Evolutionary conservation across 768 basidiomycete genomes (phyloP).

Genomic region (Lentinus brumalis): DNA sequence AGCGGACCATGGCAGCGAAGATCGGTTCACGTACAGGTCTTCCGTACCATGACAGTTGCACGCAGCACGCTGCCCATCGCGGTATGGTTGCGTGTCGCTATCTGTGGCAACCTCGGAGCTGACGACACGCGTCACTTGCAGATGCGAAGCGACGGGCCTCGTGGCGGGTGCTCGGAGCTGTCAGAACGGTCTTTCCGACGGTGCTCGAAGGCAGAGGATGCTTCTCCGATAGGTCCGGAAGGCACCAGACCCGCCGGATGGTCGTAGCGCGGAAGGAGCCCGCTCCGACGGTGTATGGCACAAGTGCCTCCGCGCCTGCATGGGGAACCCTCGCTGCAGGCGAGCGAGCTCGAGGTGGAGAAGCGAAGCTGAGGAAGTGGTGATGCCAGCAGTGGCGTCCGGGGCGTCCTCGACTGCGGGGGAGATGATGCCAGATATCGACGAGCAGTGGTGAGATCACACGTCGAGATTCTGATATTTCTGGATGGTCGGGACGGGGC

Average conservation of each 20-base stretch:
- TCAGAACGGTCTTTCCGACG: not conserved
- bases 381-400: not conserved
- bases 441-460: slow-evolving; percentile 1
- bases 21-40: no score
- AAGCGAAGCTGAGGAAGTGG: not conserved
- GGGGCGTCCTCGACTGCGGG: not conserved
- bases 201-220: not conserved
- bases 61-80: not conserved
- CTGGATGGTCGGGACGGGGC: slow-evolving; percentile 1
- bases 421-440: slow-evolving; percentile 7
- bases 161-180: not conserved
- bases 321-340: not conserved
- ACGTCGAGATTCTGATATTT: slow-evolving; percentile 3
- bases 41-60: no score
- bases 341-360: not conserved
- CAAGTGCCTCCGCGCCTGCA: not conserved
- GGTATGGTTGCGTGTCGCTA: not conserved
- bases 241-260: not conserved
- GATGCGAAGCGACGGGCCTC: not conserved
- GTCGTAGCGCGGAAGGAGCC: not conserved
- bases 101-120: slow-evolving; percentile 1
- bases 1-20: no score
- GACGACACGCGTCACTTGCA: not conserved
- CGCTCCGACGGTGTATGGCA: slow-evolving; percentile 4
- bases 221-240: slow-evolving; percentile 1